Evolutionary conservation across 495 filamentous ascomycete species (phyloP), one percentile per base, ranked within the genome.

Genomic region (Daldinia grandis): DNA sequence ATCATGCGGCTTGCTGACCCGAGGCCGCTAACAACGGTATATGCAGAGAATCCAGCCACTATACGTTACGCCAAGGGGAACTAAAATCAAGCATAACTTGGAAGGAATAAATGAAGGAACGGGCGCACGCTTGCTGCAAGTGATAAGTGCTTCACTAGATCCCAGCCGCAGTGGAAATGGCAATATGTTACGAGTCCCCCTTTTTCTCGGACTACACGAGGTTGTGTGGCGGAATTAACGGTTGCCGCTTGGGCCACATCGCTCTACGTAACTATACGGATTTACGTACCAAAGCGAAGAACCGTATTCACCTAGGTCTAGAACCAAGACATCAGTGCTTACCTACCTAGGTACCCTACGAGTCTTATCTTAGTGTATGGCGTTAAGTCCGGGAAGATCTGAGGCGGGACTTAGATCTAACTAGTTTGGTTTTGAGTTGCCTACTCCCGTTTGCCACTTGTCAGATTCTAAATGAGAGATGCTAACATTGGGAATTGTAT

Each of bases 1-100:
- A 53, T 53, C 49, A 27, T 53, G 49, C 49, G 12, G 49, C 25
- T 30, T 53, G 49, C 49, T 53, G 49, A 53, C 49, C 49, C 49
- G 49, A 53, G 10, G 4, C 30, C 14, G 49, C 49, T 28, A n/a
- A 53, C 14, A 53, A 53, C 49, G 27, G 14, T 28, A 14, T 28
- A 14, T 27, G 49, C 49, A 53, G 24, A 53, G 0, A 30, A 28
- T 17, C 8, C 25, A 53, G 49, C 49, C 49, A 53, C 49, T 14
- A 24, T 7, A 2, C 10, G 47, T 51, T 12, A 30, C 49, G 42
- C 17, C 15, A 53, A 5, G 25, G 49, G 49, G 17, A 12, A 28
- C 49, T 53, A 53, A 47, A 53, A 53, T 53, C 49, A 53, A 53
- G 49, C 49, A 53, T 53, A 17, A 53, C 15, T 5, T 53, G 1